These are phyloP conservation scores for Calocybe cyanea DNA, from an alignment of 768 basidiomycete genomes.

Conservation along the genomic window DNA sequence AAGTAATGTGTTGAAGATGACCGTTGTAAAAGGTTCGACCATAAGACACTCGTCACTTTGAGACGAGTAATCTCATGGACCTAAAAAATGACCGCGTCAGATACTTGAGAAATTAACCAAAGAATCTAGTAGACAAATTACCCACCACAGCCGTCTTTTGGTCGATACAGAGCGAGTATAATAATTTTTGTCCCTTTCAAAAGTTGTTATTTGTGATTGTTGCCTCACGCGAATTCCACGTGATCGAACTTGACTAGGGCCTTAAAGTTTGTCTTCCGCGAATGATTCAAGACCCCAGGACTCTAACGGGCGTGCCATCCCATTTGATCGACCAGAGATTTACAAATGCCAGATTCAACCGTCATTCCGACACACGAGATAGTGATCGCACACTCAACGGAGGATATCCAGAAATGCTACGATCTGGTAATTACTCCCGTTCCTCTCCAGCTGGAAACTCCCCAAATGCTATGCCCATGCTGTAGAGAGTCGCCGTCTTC, in stretches of 20 bases:
- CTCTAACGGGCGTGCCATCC: too few relatives aligned
- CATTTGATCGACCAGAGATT: too few relatives aligned
- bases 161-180: too few relatives aligned
- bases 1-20: constrained; percentile 47
- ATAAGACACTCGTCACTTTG: constrained; percentile 33
- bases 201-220: constrained; percentile 11
- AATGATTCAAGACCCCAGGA: too few relatives aligned
- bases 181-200: too few relatives aligned
- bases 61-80: constrained; percentile 19
- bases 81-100: too few relatives aligned
- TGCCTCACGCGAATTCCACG: constrained; percentile 9
- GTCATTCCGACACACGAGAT: constrained; percentile 52
- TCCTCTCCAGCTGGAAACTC: constrained; percentile 7
- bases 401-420: constrained; percentile 63
- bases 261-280: neutral
- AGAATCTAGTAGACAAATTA: too few relatives aligned
- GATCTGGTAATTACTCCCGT: constrained; percentile 39
- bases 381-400: constrained; percentile 39
- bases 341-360: neutral
- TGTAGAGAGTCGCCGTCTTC: constrained; percentile 56
- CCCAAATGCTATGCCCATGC: neutral
- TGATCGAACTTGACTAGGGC: neutral
- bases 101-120: neutral
- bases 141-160: too few relatives aligned
- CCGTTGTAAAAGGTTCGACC: constrained; percentile 61